Percentiles rank a stretch among this genome's conserved stretches.
phyloP scores from a whole-genome alignment of 129 eudicot species.

The Glebionis coronaria region DNA sequence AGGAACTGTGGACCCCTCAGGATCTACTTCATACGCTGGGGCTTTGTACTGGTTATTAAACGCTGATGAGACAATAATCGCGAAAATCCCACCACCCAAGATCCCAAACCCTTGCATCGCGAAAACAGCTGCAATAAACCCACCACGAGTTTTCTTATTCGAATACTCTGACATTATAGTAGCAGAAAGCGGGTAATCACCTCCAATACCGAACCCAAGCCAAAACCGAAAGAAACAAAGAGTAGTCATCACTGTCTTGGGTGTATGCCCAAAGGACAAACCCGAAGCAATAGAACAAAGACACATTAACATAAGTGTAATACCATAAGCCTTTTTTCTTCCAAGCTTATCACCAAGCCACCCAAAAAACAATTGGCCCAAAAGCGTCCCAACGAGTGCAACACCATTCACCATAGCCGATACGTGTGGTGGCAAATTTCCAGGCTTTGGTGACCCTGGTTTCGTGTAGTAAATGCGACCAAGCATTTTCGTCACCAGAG shows the following conservation, averaged over 20 bases:
- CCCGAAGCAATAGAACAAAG: constrained; percentile 50
- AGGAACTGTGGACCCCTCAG: constrained; percentile 30
- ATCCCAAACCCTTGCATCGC: constrained; percentile 49
- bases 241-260: constrained; percentile 49
- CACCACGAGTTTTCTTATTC: constrained; percentile 41
- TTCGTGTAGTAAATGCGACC: constrained; percentile 53
- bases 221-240: constrained; percentile 61
- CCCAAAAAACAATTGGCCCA: constrained; percentile 55
- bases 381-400: constrained; percentile 49
- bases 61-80: constrained; percentile 31
- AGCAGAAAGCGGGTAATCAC: constrained; percentile 61
- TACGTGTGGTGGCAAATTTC: constrained; percentile 50
- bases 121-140: constrained; percentile 40
- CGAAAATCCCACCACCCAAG: constrained; percentile 29
- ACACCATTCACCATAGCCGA: constrained; percentile 59
- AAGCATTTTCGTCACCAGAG: constrained; percentile 52
- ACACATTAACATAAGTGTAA: constrained; percentile 59
- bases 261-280: constrained; percentile 44
- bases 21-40: constrained; percentile 34
- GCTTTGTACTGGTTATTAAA: constrained; percentile 24
- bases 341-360: constrained; percentile 64
- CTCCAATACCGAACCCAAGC: constrained; percentile 65
- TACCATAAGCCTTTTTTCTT: constrained; percentile 51
- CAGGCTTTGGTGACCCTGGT: constrained; percentile 45
- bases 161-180: constrained; percentile 54